Conservation (phyloP, 2,329 filamentous ascomycete species). For the Drechslerella coelobrocha region DNA sequence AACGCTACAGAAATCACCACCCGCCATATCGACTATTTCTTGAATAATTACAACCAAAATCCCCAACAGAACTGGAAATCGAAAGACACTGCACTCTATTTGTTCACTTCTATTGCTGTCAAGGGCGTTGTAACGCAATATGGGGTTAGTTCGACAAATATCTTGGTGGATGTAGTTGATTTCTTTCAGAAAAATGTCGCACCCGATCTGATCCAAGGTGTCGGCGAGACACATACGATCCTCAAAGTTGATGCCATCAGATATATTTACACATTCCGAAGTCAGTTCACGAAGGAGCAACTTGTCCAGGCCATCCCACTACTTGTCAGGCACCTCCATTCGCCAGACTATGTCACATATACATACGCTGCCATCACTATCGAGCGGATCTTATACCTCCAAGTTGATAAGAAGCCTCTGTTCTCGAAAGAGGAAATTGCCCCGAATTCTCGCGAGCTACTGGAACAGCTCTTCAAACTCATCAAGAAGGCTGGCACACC, state of each 20-base stretch:
- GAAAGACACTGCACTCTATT: slow-evolving; percentile 97
- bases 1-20: slow-evolving; percentile 86
- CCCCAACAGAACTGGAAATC: slow-evolving; percentile 82
- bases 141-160: slow-evolving; percentile 88
- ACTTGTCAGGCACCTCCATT: slow-evolving; percentile 87
- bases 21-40: slow-evolving; percentile 84
- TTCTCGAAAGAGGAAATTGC: slow-evolving; percentile 81
- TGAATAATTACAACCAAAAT: slow-evolving; percentile 74
- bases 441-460: slow-evolving; percentile 81
- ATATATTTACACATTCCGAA: slow-evolving; percentile 95
- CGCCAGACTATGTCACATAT: slow-evolving; percentile 93
- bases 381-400: slow-evolving; percentile 87
- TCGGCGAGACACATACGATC: slow-evolving; percentile 74
- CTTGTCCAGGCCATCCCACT: slow-evolving; percentile 90
- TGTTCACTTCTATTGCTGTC: slow-evolving; percentile 91
- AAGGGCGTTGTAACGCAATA: slow-evolving; percentile 84
- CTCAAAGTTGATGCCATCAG: slow-evolving; percentile 98
- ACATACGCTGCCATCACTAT: slow-evolving; percentile 96
- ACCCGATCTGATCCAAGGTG: slow-evolving; percentile 76
- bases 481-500: slow-evolving; percentile 84
- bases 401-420: slow-evolving; percentile 71
- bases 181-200: slow-evolving; percentile 96
- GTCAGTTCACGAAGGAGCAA: slow-evolving; percentile 87
- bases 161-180: slow-evolving; percentile 84
- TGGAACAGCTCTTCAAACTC: slow-evolving; percentile 87